Base-by-base conservation (phyloP, 148 eudicot species). In the Fagopyrum tataricum region DNA sequence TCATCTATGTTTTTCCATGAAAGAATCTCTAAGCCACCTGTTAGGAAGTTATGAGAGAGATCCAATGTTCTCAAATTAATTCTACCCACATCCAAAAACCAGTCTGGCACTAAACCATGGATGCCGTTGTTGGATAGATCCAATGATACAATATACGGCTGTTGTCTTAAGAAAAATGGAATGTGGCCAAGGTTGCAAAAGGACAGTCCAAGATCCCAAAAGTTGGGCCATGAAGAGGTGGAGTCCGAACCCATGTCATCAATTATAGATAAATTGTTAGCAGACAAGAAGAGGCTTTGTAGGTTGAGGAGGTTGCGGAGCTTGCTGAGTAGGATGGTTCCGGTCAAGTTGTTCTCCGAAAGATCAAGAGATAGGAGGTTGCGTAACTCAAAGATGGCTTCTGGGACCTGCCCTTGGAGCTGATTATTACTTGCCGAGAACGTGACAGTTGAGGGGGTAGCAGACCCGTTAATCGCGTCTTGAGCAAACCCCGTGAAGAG, bases 341-440 rank as follows among this genome's bases (percentile, higher is more conserved):
- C 82, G 8, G 66, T 82, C 6, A 82, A 72, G 58, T 77, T 67
- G 70, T 82, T 79, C 15, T 14, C n/a, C n/a, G n/a, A n/a, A 55
- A 55, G 61, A 15, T 13, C 17, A 1, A 31, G 21, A 0, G 18
- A 4, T 13, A 3, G 37, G 48, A 40, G 31, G 18, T 1, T 20
- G 4, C 15, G n/a, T 9, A 24, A 13, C 17, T 53, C 43, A 4
- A 47, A 75, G 68, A 78, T 44, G 46, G 55, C 44, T 10, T 53
- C 39, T 20, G 69, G 70, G 23, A 76, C 44, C n/a, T n/a, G n/a
- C n/a, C n/a, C n/a, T n/a, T n/a, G n/a, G n/a, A n/a, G n/a, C n/a
- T n/a, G n/a, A n/a, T n/a, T n/a, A n/a, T n/a, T n/a, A n/a, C n/a
- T n/a, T n/a, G n/a, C n/a, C n/a, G n/a, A n/a, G n/a, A n/a, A n/a